A percentile compares a stretch with the other conserved stretches of the same genome.
These are phyloP conservation scores for Terfezia boudieri DNA, from an alignment of 495 filamentous ascomycete genomes.

Conservation along the genomic window DNA sequence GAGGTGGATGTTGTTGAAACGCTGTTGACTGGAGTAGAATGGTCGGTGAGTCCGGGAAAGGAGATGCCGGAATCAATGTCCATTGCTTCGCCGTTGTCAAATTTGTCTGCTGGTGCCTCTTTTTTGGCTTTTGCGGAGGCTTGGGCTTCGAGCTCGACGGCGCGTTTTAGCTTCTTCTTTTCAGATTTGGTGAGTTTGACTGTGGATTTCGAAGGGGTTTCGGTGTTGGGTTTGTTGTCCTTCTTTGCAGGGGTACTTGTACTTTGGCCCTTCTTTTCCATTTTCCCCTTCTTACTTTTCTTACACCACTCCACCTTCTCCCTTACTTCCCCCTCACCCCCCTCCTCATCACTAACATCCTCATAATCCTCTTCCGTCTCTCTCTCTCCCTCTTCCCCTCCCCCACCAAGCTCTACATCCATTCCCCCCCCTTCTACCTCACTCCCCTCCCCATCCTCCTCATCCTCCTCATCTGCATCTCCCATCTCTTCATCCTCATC, in stretches of 20 bases:
- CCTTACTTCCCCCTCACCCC: slow-evolving; percentile 17
- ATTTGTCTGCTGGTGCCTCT: background rate
- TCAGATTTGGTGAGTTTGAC: too few relatives aligned
- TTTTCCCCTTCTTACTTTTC: slow-evolving; percentile 22
- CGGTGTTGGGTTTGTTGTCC: background rate
- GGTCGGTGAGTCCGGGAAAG: background rate
- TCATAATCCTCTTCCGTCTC: slow-evolving; percentile 9
- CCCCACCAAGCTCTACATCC: background rate
- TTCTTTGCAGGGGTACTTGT: slow-evolving; percentile 15
- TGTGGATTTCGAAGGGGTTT: too few relatives aligned
- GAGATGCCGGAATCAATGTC: background rate
- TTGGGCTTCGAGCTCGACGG: background rate
- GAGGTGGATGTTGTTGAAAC: background rate
- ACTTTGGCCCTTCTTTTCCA: slow-evolving; percentile 22
- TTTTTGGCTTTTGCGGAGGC: background rate
- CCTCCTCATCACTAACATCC: slow-evolving; percentile 11
- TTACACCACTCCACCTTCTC: slow-evolving; percentile 14
- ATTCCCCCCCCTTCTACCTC: slow-evolving; percentile 3
- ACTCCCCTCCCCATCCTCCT: slow-evolving; percentile 21
- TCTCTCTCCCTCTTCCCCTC: background rate
- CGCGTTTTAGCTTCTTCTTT: background rate
- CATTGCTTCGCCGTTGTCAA: background rate
- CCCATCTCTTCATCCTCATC: slow-evolving; percentile 26
- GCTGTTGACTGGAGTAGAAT: background rate
- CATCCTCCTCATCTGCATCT: slow-evolving; percentile 21